Base-by-base conservation (phyloP, 2,329 filamentous ascomycete species). In the Thelonectria blattea region DNA sequence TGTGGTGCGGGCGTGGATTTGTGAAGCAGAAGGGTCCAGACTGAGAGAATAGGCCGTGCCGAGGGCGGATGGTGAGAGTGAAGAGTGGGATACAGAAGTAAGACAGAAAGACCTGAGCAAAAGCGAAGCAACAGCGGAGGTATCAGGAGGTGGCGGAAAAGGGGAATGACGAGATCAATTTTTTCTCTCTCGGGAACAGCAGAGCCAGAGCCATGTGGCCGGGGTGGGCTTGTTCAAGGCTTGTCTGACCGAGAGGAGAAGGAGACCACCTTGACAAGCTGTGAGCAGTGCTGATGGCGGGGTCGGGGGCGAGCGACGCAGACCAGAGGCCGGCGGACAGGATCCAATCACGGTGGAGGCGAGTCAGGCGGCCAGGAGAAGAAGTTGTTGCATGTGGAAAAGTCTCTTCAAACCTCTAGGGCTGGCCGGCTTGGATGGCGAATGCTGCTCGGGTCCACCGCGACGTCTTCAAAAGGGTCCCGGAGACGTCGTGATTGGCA, bases 111-210 rank as follows among this genome's bases (percentile, higher is more conserved):
- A 20, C 49, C 49, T 52, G 50, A 46, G 42, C 17, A 47, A 30
- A 56, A 54, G 37, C 27, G 47, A 42, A 54, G 57, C 57, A 39
- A 39, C 43, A 41, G 52, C 34, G 32, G 49, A 54, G 41, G 41
- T 17, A 41, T 41, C 46, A 60, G 52, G 47, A 52, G 52, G 58
- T 60, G 54, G 54, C 50, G 43, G 30, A 59, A 57, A 69, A 66
- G 64, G 64, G 68, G 62, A 63, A 74, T 71, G 71, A 72, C 68
- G 70, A 74, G 69, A 70, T 66, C 62, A 67, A 67, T 65, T 65
- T 68, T 68, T 65, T 65, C 68, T 68, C 66, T 66, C 65, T 69
- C 64, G 60, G 63, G 56, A 60, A 63, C 62, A 62, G 55, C 58
- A 67, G 53, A 57, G 47, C 54, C 45, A 56, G 49, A 58, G 67